A percentile compares a stretch with the other conserved stretches of the same genome.
Conservation (phyloP, 495 filamentous ascomycete genomes). For the Hypoxylon fuscum region DNA sequence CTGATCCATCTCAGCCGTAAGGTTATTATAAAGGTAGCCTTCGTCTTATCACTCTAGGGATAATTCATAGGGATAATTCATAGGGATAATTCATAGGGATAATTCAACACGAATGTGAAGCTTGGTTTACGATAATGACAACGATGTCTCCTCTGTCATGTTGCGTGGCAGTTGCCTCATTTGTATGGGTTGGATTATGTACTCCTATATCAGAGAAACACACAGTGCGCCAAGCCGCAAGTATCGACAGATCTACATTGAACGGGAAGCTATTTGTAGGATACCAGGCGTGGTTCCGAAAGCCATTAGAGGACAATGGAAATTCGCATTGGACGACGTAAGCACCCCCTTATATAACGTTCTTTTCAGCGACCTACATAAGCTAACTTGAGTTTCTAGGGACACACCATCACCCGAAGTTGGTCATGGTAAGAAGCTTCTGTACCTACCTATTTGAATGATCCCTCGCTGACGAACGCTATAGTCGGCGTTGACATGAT, state of each 20-base stretch:
- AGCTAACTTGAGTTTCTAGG: slow-evolving; percentile 10
- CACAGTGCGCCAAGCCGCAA: slow-evolving; percentile 19
- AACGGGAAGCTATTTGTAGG: slow-evolving; percentile 45
- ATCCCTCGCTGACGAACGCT: too few species aligned
- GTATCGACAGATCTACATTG: slow-evolving; percentile 41
- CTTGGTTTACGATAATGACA: too few species aligned
- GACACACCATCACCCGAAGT: slow-evolving; percentile 36
- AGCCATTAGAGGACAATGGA: slow-evolving; percentile 41
- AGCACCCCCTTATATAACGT: slow-evolving; percentile 3
- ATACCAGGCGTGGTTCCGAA: slow-evolving; percentile 47
- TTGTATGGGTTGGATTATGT: slow-evolving; percentile 4
- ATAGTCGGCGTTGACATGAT: slow-evolving; percentile 45
- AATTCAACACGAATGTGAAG: too few species aligned
- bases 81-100: too few species aligned
- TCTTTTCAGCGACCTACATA: slow-evolving; percentile 2
- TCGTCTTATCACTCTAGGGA: too few species aligned
- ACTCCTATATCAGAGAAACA: neutral
- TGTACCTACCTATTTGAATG: neutral
- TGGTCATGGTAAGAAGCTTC: slow-evolving; percentile 30
- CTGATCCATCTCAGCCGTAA: too few species aligned
- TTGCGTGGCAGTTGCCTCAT: neutral
- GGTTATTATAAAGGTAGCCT: too few species aligned
- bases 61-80: too few species aligned
- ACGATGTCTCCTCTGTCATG: slow-evolving; percentile 2
- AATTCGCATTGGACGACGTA: slow-evolving; percentile 46